These are phyloP conservation scores for Priceomyces castillae DNA, from an alignment of 805 yeast genomes.

Conservation along the genomic window DNA sequence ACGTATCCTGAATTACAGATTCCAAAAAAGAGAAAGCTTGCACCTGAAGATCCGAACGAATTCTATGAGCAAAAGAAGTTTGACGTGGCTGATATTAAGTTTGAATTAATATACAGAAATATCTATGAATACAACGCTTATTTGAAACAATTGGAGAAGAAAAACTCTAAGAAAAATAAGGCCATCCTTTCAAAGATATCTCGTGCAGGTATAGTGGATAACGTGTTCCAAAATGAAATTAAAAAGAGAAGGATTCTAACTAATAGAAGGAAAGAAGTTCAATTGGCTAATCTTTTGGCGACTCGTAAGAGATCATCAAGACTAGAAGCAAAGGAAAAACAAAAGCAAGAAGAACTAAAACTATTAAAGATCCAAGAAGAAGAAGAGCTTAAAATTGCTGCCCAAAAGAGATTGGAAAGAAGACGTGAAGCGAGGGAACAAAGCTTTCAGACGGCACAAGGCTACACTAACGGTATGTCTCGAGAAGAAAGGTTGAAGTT, in stretches of 20 bases:
- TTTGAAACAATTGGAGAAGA: constrained; percentile 23
- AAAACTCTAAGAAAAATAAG: constrained; percentile 24
- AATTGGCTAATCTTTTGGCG: constrained; percentile 60
- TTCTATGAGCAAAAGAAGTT: constrained; percentile 26
- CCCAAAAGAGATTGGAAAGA: constrained; percentile 40
- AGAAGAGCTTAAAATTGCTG: constrained; percentile 42
- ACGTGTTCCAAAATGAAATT: constrained; percentile 40
- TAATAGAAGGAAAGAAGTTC: constrained; percentile 59
- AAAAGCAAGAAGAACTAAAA: constrained; percentile 52
- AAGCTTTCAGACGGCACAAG: constrained; percentile 10
- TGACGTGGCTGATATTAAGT: constrained; percentile 28
- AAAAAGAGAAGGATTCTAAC: constrained; percentile 52
- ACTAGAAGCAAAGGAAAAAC: constrained; percentile 59
- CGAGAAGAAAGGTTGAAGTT: constrained; percentile 33
- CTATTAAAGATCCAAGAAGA: constrained; percentile 45
- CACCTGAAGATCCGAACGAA: constrained; percentile 33
- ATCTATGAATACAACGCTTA: constrained; percentile 28
- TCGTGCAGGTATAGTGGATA: constrained; percentile 16
- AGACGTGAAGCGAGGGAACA: constrained; percentile 37
- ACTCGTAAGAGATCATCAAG: constrained; percentile 74
- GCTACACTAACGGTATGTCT: constrained; percentile 20
- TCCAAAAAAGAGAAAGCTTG: constrained; percentile 34
- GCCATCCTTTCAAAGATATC: constrained; percentile 17
- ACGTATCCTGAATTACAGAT: constrained; percentile 25
- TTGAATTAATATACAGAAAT: constrained; percentile 30